Evolutionary conservation across 768 basidiomycete genomes (phyloP).

Genomic region (Tylopilus cervinicoccineus): DNA sequence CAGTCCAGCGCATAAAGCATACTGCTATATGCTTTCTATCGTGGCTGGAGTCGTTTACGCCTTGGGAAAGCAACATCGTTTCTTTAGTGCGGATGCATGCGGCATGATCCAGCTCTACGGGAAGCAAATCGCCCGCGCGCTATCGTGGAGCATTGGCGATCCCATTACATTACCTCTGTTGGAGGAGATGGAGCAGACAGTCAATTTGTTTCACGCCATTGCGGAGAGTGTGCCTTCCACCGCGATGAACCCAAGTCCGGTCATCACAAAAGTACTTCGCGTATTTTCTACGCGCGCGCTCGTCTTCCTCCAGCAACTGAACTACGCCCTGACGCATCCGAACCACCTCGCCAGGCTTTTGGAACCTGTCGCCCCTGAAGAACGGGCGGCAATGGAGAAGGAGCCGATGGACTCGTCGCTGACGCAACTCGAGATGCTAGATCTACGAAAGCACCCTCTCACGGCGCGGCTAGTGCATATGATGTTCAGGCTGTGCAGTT

Average conservation of each 20-base stretch:
- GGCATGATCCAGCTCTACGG: constrained; percentile 84
- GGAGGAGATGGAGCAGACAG: constrained; percentile 80
- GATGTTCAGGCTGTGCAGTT: constrained; percentile 66
- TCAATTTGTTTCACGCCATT: constrained; percentile 74
- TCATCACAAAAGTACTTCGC: constrained; percentile 59
- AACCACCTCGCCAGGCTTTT: constrained; percentile 80
- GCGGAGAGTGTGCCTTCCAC: constrained; percentile 41
- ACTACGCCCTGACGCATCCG: constrained; percentile 88
- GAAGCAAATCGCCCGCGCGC: constrained; percentile 68
- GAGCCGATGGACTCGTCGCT: constrained; percentile 39
- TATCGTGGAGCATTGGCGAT: constrained; percentile 82
- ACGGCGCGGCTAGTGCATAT: constrained; percentile 68
- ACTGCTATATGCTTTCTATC: constrained; percentile 81
- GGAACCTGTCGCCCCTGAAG: constrained; percentile 76
- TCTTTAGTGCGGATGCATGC: constrained; percentile 80
- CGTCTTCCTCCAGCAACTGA: constrained; percentile 78
- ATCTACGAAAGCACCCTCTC: constrained; percentile 68
- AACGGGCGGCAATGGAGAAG: constrained; percentile 64
- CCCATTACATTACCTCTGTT: constrained; percentile 71
- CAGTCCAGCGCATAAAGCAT: constrained; percentile 74
- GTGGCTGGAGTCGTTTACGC: constrained; percentile 67
- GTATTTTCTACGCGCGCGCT: constrained; percentile 68
- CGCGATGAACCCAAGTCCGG: constrained; percentile 31
- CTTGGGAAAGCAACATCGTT: constrained; percentile 63
- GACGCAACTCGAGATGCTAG: constrained; percentile 44